phyloP scores from a whole-genome alignment of 2,329 filamentous ascomycete genomes.

The Tolypocladium capitatum region DNA sequence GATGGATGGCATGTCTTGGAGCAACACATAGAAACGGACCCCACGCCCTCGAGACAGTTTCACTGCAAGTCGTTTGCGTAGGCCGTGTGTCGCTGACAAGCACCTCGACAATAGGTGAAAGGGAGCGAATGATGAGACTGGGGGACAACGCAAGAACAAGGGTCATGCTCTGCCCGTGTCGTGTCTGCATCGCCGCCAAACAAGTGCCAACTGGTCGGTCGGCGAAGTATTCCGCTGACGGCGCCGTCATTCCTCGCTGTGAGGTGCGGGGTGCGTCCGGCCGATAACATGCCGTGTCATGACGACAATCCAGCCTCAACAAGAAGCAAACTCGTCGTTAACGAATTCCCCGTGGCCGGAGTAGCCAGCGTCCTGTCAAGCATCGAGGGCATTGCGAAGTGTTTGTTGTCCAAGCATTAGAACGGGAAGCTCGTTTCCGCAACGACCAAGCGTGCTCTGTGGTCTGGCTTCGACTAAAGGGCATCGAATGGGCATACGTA shows the following conservation, averaged over 20 bases:
- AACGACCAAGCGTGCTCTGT: background rate
- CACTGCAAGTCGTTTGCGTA: background rate
- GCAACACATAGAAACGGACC: background rate
- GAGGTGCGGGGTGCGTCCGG: background rate
- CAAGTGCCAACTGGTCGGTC: background rate
- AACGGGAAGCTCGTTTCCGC: background rate
- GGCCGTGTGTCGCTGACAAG: background rate
- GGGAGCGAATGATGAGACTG: background rate
- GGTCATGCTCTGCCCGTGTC: background rate
- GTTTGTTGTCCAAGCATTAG: background rate
- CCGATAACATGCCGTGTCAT: background rate
- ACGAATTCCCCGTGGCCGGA: background rate
- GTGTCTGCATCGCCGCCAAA: background rate
- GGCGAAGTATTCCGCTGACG: too few species aligned
- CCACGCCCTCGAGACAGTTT: background rate
- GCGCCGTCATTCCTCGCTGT: background rate
- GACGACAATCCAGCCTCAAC: background rate
- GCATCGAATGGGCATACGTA: background rate
- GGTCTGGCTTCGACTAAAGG: background rate
- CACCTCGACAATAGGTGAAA: too few species aligned
- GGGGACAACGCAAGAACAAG: background rate
- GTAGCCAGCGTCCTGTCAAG: background rate
- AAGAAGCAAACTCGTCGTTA: background rate
- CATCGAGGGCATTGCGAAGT: background rate
- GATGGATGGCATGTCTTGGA: background rate